Evolutionary conservation across 2,329 filamentous ascomycete species (phyloP).

Genomic region (Botrytis hyacinthi): DNA sequence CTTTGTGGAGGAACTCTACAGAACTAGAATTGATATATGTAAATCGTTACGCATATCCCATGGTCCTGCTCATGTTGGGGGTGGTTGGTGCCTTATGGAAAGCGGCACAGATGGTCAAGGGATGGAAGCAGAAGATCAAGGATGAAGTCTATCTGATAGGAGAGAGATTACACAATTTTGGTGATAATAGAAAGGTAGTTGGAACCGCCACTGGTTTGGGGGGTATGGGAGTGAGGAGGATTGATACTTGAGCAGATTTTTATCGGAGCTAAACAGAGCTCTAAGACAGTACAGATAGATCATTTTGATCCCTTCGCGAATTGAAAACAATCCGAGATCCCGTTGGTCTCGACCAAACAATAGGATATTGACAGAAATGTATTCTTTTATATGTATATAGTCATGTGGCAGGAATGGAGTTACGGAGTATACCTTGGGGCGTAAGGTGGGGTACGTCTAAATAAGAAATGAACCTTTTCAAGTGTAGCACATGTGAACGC

Average conservation of each 20-base stretch:
- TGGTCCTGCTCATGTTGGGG: constrained; percentile 40
- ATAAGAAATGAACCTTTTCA: neutral
- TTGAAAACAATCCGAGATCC: neutral
- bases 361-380: neutral
- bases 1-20: constrained; percentile 32
- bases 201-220: constrained; percentile 6
- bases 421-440: neutral
- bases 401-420: neutral
- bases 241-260: constrained; percentile 30
- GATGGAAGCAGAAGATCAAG: constrained; percentile 78
- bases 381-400: neutral
- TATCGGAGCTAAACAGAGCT: neutral
- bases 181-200: constrained; percentile 44
- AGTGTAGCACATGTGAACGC: neutral
- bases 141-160: constrained; percentile 97
- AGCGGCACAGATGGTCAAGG: constrained; percentile 60
- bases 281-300: neutral
- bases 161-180: constrained; percentile 92
- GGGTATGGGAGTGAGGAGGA: constrained; percentile 27
- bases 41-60: constrained; percentile 73
- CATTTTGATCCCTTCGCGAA: neutral
- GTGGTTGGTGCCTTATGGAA: constrained; percentile 53
- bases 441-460: neutral
- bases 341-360: neutral
- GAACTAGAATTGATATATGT: constrained; percentile 36